Evolutionary conservation across 169 alveolate genomes (phyloP).

Genomic region (Theileria orientalis): DNA sequence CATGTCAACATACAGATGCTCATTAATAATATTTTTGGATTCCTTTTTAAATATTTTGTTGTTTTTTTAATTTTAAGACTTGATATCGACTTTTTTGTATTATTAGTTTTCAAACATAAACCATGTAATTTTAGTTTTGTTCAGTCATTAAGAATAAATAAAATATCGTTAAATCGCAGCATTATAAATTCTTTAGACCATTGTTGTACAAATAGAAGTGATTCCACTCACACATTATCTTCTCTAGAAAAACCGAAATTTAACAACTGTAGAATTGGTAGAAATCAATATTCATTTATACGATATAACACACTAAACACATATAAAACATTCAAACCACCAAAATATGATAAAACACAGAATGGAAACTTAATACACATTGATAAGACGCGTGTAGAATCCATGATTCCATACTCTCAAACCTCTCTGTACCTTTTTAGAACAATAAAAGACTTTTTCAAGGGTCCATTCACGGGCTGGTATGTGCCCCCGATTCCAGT

Average conservation of each 20-base stretch:
- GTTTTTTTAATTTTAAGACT: background rate
- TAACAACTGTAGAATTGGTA: background rate
- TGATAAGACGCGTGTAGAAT: background rate
- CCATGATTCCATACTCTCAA: background rate
- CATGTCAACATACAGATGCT: too few species aligned
- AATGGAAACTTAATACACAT: background rate
- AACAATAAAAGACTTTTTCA: constrained; percentile 19
- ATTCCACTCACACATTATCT: too few species aligned
- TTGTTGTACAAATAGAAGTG: too few species aligned
- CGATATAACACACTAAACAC: constrained; percentile 2
- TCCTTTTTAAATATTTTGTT: background rate
- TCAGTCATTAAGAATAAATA: background rate
- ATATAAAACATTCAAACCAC: background rate
- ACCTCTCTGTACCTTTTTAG: constrained; percentile 19
- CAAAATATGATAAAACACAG: background rate
- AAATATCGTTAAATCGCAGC: too few species aligned
- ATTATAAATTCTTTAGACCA: too few species aligned
- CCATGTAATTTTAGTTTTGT: background rate
- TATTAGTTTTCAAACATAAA: background rate
- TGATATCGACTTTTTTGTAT: background rate
- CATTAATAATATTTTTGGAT: background rate
- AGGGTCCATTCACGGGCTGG: constrained; percentile 34
- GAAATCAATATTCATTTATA: background rate
- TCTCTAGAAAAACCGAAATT: too few species aligned
- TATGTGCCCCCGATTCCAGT: constrained; percentile 66